Percentiles rank a stretch among this genome's conserved stretches.
These are phyloP conservation scores for Globisporangium uncinulatum DNA, from an alignment of 352 stramenopile species.

Conservation along the genomic window DNA sequence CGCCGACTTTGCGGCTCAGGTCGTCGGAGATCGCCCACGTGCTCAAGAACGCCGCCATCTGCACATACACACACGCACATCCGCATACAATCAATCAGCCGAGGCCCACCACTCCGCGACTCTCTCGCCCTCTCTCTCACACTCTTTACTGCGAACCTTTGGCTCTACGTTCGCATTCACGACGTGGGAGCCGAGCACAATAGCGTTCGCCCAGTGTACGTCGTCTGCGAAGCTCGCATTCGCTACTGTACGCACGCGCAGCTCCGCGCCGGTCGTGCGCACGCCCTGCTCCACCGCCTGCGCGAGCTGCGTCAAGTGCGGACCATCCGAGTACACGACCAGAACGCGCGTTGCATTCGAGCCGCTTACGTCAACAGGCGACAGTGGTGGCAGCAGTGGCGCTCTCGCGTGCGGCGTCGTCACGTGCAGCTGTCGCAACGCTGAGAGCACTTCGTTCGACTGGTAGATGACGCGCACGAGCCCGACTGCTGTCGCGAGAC, in stretches of 20 bases:
- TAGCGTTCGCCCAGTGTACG: conserved; percentile 76
- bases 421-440: conserved; percentile 23
- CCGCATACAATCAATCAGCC: background rate
- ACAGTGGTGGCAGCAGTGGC: background rate
- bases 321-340: conserved; percentile 66
- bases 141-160: conserved; percentile 29
- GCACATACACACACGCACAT: conserved; percentile 4
- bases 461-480: conserved; percentile 14
- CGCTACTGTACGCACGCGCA: conserved; percentile 50
- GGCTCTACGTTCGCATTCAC: conserved; percentile 88
- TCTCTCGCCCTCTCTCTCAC: too few species aligned
- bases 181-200: conserved; percentile 82
- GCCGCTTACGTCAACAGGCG: background rate
- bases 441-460: conserved; percentile 28
- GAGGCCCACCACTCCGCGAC: too few species aligned
- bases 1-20: conserved; percentile 80
- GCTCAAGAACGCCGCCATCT: conserved; percentile 69
- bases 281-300: conserved; percentile 51
- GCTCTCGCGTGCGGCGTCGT: background rate
- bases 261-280: conserved; percentile 16
- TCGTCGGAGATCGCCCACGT: conserved; percentile 66
- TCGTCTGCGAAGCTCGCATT: conserved; percentile 75
- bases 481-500: conserved; percentile 10
- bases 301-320: conserved; percentile 68
- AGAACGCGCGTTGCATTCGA: conserved; percentile 37